These are phyloP conservation scores for rapeseed (Brassica napus) DNA, from an alignment of 345 rosid species.

Conservation along the genomic window DNA sequence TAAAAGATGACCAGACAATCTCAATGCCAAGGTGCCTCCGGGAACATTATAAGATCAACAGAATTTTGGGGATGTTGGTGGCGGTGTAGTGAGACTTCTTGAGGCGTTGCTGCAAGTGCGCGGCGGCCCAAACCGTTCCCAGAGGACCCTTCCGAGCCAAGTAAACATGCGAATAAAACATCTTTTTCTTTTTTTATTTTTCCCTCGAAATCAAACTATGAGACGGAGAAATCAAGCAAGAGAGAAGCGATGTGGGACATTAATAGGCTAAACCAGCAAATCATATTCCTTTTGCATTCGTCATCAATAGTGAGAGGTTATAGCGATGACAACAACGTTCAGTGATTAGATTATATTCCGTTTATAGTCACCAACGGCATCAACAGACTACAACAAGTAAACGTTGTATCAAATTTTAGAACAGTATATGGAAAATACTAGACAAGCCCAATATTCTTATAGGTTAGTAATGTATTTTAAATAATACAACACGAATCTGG, in stretches of 20 bases:
- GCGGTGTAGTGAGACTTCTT: slow-evolving; percentile 77
- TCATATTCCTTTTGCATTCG: neutral
- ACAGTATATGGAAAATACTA: too few relatives aligned
- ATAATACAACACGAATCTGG: too few relatives aligned
- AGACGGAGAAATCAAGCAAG: neutral
- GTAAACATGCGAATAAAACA: slow-evolving; percentile 82
- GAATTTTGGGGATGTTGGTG: slow-evolving; percentile 66
- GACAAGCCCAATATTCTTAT: too few relatives aligned
- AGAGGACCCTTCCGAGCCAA: slow-evolving; percentile 74
- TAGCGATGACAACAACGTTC: neutral
- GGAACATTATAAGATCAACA: slow-evolving; percentile 69
- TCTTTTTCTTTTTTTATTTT: neutral
- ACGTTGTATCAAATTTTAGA: too few relatives aligned
- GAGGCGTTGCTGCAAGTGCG: slow-evolving; percentile 76
- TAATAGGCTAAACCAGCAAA: neutral
- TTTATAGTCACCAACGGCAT: neutral
- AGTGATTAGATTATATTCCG: neutral
- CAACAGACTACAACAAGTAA: neutral
- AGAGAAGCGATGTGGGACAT: neutral
- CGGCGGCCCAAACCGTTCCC: slow-evolving; percentile 89
- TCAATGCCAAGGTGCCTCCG: slow-evolving; percentile 79
- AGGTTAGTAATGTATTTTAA: too few relatives aligned
- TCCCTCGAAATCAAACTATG: neutral
- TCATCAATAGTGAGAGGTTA: neutral
- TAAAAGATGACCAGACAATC: slow-evolving; percentile 82